Evolutionary conservation across 164 flowering plant species (phyloP), one percentile per base, ranked within the genome.

Genomic region (Protea cynaroides): DNA sequence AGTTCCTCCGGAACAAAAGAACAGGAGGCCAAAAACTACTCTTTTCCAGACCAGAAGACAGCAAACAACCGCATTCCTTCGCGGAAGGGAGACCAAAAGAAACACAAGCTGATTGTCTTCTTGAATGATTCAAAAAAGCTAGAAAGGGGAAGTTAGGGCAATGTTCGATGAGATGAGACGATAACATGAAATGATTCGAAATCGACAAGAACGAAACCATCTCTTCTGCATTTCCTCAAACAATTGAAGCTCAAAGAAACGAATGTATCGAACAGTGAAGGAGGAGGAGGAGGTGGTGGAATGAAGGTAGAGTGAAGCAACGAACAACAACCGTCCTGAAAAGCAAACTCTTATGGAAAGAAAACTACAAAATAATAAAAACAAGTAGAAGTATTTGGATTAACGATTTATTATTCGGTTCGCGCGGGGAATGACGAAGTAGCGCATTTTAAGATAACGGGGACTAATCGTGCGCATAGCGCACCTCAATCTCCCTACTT

Each of bases 181-280:
- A 53, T 18, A 52, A 25, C 11, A 56, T 9, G 44, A 64, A 59
- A 59, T 29, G 53, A 23, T 40, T 61, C 1, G 73, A 58, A 40
- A 71, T 40, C 15, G 43, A 22, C 43, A 54, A 69, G 46, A 49
- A 56, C 43, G 25, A 46, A 47, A 24, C 59, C 58, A 53, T 69
- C 47, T 63, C 37, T 70, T 2, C 29, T 4, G 64, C 67, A 70
- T 69, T 58, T 25, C 62, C 36, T 60, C 57, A 63, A 63, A 63
- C 29, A 37, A 18, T 52, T 24, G 56, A 54, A 11, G 58, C 14
- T 21, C 47, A 11, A 6, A 2, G n/a, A 52, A 5, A 63, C 13
- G 8, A 46, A 13, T 11, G n/a, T 14, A 8, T 15, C 17, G 9
- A 15, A 1, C 4, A 44, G 2, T 22, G 52, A 19, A 37, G 50